These are phyloP conservation scores for Colletotrichum sojae DNA, from an alignment of 2,329 filamentous ascomycete species.

Conservation along the genomic window DNA sequence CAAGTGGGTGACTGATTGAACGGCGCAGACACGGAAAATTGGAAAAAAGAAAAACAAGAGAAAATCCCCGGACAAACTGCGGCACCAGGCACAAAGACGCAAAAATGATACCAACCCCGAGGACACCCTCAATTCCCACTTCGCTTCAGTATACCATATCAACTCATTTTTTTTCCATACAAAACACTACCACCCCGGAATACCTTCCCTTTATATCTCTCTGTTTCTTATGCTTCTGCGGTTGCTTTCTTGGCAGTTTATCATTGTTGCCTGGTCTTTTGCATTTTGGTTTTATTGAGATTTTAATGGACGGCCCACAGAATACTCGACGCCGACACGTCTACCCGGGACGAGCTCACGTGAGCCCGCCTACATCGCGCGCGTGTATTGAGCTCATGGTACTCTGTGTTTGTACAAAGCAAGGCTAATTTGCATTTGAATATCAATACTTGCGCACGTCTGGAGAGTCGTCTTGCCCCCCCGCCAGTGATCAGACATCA, in stretches of 20 bases:
- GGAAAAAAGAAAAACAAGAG: constrained; percentile 36
- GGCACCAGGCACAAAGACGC: constrained; percentile 23
- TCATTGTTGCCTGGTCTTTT: constrained; percentile 1
- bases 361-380: constrained; percentile 6
- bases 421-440: constrained; percentile 24
- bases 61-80: constrained; percentile 27
- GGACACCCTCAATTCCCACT: constrained; percentile 30
- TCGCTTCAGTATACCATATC: constrained; percentile 40
- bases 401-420: constrained; percentile 28
- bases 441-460: constrained; percentile 4
- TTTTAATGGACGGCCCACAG: constrained; percentile 31
- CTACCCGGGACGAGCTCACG: not conserved
- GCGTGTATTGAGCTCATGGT: constrained; percentile 34
- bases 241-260: constrained; percentile 21
- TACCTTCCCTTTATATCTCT: constrained; percentile 6
- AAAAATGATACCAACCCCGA: constrained; percentile 39
- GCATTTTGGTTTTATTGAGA: constrained; percentile 15
- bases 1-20: constrained; percentile 33
- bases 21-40: constrained; percentile 35
- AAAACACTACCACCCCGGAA: constrained; percentile 24
- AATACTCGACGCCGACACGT: constrained; percentile 14
- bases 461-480: not conserved
- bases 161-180: constrained; percentile 7
- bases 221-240: constrained; percentile 16
- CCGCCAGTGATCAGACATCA: not conserved